Evolutionary conservation across 371 early-diverging fungal genomes (phyloP).

Genomic region (Encephalitozoon intestinalis): DNA sequence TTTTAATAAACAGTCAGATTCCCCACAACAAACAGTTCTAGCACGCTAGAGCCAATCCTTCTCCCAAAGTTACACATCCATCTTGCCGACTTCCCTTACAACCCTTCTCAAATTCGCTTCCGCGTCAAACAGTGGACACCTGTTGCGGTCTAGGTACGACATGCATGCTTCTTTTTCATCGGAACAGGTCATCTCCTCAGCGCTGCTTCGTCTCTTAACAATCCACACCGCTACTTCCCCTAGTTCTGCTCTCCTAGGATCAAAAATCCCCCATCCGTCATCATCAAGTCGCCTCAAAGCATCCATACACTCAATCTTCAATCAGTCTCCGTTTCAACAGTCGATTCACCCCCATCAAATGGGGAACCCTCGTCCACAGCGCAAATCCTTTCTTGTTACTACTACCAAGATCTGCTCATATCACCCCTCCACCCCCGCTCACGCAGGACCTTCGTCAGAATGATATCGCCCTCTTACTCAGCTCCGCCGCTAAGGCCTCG

Average conservation of each 20-base stretch:
- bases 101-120: neutral
- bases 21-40: conserved; percentile 62
- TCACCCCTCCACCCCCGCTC: conserved; percentile 3
- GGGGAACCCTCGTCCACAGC: conserved; percentile 16
- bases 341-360: conserved; percentile 17
- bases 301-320: neutral
- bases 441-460: conserved; percentile 12
- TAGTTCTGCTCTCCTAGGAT: neutral
- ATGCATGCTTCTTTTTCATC: neutral
- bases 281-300: neutral
- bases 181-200: neutral
- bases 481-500: no score
- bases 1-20: conserved; percentile 69
- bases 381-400: conserved; percentile 5
- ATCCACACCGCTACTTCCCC: neutral
- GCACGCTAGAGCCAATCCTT: conserved; percentile 40
- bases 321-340: conserved; percentile 1
- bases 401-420: conserved; percentile 37
- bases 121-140: conserved; percentile 30
- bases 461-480: conserved; percentile 16
- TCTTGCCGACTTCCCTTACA: conserved; percentile 43
- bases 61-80: conserved; percentile 38
- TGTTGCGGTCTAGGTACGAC: conserved; percentile 39
- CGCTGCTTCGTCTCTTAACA: conserved; percentile 14
- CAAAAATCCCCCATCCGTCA: neutral